Percentiles rank a stretch among this genome's conserved stretches.
phyloP scores from a whole-genome alignment of 768 basidiomycete genomes.

The Clitopilus hobsonii region DNA sequence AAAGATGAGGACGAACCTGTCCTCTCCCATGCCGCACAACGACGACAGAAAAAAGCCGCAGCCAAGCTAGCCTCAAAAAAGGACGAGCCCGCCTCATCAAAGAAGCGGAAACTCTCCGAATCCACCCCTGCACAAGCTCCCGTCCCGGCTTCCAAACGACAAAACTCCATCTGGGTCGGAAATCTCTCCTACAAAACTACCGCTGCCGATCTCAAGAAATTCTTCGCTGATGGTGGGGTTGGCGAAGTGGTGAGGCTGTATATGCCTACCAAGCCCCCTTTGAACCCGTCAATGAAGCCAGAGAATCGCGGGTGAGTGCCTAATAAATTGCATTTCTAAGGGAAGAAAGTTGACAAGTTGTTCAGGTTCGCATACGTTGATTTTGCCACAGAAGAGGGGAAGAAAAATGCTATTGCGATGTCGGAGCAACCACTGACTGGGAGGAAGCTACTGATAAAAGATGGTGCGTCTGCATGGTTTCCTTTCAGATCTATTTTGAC shows the following conservation, averaged over 20 bases:
- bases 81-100: constrained; percentile 13
- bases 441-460: constrained; percentile 88
- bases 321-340: not conserved
- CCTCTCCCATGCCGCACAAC: constrained; percentile 72
- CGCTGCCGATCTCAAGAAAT: constrained; percentile 57
- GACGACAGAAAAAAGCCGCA: constrained; percentile 52
- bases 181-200: constrained; percentile 92
- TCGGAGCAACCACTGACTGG: constrained; percentile 85
- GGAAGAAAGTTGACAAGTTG: not conserved
- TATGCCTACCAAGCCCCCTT: constrained; percentile 73
- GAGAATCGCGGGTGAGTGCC: constrained; percentile 76
- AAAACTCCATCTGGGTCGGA: constrained; percentile 94
- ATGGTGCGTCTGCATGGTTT: constrained; percentile 47
- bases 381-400: constrained; percentile 74
- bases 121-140: constrained; percentile 23
- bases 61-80: constrained; percentile 24
- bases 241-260: constrained; percentile 78
- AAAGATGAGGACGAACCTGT: constrained; percentile 35
- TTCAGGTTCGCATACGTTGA: constrained; percentile 96
- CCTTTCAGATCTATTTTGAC: not conserved
- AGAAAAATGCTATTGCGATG: constrained; percentile 67
- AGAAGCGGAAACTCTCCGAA: constrained; percentile 45
- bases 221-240: constrained; percentile 66
- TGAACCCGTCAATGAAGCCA: constrained; percentile 40
- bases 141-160: constrained; percentile 42